These are phyloP conservation scores for Wickerhamiella musiphila DNA, from an alignment of 805 yeast genomes.

Conservation along the genomic window DNA sequence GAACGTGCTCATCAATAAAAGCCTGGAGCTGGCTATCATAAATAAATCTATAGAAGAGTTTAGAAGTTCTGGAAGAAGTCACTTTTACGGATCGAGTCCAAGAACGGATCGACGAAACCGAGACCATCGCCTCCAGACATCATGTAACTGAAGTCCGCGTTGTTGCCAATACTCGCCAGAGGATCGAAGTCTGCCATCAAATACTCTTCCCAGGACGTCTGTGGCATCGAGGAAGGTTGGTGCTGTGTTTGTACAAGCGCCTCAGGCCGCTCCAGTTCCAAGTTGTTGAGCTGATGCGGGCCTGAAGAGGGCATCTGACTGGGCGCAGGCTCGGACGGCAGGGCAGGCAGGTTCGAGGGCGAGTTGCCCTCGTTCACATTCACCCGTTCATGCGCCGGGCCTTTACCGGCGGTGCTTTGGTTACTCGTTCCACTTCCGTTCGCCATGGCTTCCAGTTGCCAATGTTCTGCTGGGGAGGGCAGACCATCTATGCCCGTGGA, in stretches of 20 bases:
- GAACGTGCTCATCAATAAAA: background rate
- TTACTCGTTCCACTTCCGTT: no score
- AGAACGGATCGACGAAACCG: constrained; percentile 4
- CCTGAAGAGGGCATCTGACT: background rate
- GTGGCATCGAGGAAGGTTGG: no score
- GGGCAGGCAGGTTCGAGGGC: background rate
- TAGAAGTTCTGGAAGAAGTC: constrained; percentile 1
- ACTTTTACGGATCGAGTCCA: constrained; percentile 1
- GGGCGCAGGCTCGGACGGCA: background rate
- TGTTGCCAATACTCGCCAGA: background rate
- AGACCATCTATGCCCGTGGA: no score
- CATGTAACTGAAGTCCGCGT: constrained; percentile 1
- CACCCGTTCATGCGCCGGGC: no score
- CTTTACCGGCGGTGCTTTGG: no score
- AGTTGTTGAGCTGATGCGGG: background rate
- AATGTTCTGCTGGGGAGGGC: no score
- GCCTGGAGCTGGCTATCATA: no score
- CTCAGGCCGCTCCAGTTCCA: no score
- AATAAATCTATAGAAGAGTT: background rate
- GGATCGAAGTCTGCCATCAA: background rate
- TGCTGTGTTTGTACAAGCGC: no score
- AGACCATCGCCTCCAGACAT: constrained; percentile 4
- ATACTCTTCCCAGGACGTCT: no score
- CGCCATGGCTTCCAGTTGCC: no score
- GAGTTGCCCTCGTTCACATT: no score